Percentiles rank a stretch among this genome's conserved stretches.
Conservation (phyloP, 1,284 basidiomycete species). For the Boletus semigastroideus region DNA sequence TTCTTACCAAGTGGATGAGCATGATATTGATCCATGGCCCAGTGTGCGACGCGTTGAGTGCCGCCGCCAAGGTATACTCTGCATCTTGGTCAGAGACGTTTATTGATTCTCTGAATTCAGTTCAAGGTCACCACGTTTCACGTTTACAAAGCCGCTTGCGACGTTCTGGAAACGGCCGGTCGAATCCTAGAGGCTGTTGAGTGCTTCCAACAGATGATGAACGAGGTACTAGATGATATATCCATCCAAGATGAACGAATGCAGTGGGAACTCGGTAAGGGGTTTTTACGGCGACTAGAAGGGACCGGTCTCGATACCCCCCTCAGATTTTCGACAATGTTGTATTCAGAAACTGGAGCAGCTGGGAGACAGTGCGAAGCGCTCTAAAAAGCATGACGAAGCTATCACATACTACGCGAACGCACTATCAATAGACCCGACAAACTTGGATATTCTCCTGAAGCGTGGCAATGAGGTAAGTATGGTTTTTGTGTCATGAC, state of each 20-base stretch:
- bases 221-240: neutral
- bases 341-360: neutral
- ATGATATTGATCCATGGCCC: neutral
- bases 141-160: neutral
- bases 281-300: no score
- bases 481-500: neutral
- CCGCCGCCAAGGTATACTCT: neutral
- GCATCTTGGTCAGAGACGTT: no score
- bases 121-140: neutral
- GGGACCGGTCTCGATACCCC: neutral
- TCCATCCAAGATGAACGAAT: neutral
- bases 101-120: neutral
- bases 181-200: neutral
- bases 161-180: neutral
- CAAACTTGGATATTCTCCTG: neutral
- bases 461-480: conserved; percentile 1
- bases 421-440: neutral
- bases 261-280: neutral
- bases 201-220: neutral
- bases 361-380: neutral
- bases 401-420: neutral
- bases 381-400: neutral
- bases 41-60: no score
- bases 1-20: neutral
- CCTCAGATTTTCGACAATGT: neutral